Conservation (phyloP, 306 rosid species). For the Lablab purpureus region DNA sequence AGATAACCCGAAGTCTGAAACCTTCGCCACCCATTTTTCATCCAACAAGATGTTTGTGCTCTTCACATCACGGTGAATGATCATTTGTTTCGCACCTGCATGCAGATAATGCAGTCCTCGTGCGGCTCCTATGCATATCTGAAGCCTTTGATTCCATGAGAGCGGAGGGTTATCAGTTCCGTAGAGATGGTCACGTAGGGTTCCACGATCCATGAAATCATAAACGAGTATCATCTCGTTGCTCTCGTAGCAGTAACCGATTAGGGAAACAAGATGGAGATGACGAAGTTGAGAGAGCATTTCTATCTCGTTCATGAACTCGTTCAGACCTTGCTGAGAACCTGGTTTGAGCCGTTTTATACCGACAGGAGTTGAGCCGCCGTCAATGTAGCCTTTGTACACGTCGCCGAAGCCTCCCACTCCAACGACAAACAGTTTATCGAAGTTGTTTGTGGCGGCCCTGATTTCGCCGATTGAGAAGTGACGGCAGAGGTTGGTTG, state of each 20-base stretch:
- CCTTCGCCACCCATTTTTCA: conserved; percentile 15
- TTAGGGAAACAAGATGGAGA: conserved; percentile 43
- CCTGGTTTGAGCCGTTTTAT: conserved; percentile 3
- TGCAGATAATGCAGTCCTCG: not conserved
- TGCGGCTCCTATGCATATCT: conserved; percentile 15
- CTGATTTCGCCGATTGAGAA: conserved; percentile 40
- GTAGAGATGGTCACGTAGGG: conserved; percentile 41
- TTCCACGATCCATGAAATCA: conserved; percentile 26
- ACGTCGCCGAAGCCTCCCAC: conserved; percentile 37
- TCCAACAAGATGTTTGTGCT: conserved; percentile 11
- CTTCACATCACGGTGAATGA: conserved; percentile 19
- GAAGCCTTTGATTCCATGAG: conserved; percentile 49
- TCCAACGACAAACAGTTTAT: conserved; percentile 3
- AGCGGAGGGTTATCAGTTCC: not conserved
- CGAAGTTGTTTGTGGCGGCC: conserved; percentile 44
- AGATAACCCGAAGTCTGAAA: not conserved
- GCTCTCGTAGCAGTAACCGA: conserved; percentile 52
- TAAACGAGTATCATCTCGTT: conserved; percentile 26
- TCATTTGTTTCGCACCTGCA: not conserved
- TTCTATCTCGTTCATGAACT: conserved; percentile 59
- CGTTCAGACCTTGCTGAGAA: conserved; percentile 47
- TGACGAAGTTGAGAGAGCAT: conserved; percentile 62
- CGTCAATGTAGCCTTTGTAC: conserved; percentile 4
- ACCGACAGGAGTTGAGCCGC: not conserved
- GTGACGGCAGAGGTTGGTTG: conserved; percentile 32